Percentiles rank a stretch among this genome's conserved stretches.
phyloP scores from a whole-genome alignment of 2,329 filamentous ascomycete genomes.

The Bipolaris gigantea region DNA sequence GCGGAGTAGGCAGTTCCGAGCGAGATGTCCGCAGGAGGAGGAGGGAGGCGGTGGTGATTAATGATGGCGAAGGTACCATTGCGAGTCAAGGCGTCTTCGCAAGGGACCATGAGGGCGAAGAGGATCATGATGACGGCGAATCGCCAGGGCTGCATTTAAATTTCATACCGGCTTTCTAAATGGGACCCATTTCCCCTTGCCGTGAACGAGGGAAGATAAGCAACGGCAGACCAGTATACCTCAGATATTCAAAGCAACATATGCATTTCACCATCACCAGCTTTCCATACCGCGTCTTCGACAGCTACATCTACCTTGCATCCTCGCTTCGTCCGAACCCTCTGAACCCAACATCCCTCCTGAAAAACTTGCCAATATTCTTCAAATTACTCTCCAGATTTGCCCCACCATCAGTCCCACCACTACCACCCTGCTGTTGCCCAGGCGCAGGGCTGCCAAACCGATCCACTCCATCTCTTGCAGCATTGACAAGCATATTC shows the following conservation, averaged over 20 bases:
- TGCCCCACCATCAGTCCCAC: constrained; percentile 48
- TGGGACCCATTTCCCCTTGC: too few species aligned
- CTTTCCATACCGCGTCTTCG: neutral
- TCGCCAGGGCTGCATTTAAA: neutral
- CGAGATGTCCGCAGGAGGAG: constrained; percentile 73
- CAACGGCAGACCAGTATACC: constrained; percentile 1
- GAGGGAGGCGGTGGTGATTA: constrained; percentile 87
- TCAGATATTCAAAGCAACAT: neutral
- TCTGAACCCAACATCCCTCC: constrained; percentile 69
- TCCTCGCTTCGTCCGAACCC: constrained; percentile 43
- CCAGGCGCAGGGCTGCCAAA: constrained; percentile 61
- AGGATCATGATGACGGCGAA: constrained; percentile 8
- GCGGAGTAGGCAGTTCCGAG: constrained; percentile 57
- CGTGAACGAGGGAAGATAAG: neutral
- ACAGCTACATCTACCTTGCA: constrained; percentile 22
- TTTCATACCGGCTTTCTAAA: neutral
- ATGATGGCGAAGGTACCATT: constrained; percentile 77
- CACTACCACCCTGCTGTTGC: constrained; percentile 34
- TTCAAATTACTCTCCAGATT: constrained; percentile 92
- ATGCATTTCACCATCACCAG: neutral
- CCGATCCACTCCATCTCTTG: constrained; percentile 78
- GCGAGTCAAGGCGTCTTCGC: constrained; percentile 79
- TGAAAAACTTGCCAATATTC: constrained; percentile 96
- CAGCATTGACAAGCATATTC: constrained; percentile 84
- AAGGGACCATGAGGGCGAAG: constrained; percentile 26